Base-by-base conservation (phyloP, 2,329 filamentous ascomycete species). In the Hymenoscyphus linearis region DNA sequence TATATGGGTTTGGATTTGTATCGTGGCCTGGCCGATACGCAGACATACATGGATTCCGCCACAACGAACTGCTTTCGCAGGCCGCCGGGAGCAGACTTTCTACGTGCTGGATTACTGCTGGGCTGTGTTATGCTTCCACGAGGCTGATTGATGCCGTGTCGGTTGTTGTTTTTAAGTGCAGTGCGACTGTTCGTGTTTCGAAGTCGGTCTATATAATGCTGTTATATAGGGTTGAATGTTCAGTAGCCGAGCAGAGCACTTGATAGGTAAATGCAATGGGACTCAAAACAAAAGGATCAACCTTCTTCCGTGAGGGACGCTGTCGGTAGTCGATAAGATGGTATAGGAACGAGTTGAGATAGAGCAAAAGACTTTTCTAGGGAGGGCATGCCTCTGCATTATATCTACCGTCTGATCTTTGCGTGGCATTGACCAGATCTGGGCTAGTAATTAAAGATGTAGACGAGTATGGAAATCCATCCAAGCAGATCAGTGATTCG, bases 1-100 rank as follows among this genome's bases (percentile, higher is more conserved):
- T 85, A 83, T 87, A 84, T 81, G 88, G 88, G 80, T 86, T 62
- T 59, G 50, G 88, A 80, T 86, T 62, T 59, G 50, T 35, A 56
- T 71, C 67, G 68, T 70, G 69, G 73, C 81, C 82, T 78, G 85
- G 81, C 82, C 85, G 84, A 80, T 90, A 90, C 77, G 67, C 68
- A 70, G 71, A 73, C 71, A 72, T 83, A 77, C 85, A 88, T 88
- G 82, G 85, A 84, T 85, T 82, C 85, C 85, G 85, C 86, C 86
- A 89, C 86, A 89, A 85, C 86, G 82, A 82, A 78, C 79, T 85
- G 85, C 86, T 84, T 86, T 86, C 84, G 85, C 86, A 85, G 85
- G 82, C 81, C 82, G 82, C 84, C 80, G 83, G 80, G 76, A 76
- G 82, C 73, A 84, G 79, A 74, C 82, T 56, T 61, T 67, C 59